Conservation (phyloP, 78 protist species). For the Dictyostelium purpureum region DNA sequence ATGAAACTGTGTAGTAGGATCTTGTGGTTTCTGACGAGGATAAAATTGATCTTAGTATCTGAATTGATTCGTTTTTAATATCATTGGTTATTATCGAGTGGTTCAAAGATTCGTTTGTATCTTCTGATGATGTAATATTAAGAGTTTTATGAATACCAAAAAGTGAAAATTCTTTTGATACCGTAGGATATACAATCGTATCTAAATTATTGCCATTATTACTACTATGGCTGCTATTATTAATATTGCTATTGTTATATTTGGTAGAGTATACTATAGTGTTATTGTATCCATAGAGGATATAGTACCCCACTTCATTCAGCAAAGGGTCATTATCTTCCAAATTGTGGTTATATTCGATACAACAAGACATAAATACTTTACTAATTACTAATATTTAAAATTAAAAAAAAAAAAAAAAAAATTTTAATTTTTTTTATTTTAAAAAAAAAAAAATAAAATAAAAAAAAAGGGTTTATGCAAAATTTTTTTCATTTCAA, state of each 20-base stretch:
- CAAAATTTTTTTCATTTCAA: not conserved
- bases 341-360: not conserved
- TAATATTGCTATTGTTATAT: not conserved
- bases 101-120: not conserved
- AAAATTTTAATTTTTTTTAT: too few relatives aligned
- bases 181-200: not conserved
- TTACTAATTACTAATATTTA: not conserved
- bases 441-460: too few relatives aligned
- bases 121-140: not conserved
- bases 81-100: not conserved
- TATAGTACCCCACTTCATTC: not conserved
- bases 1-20: not conserved
- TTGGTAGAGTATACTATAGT: not conserved
- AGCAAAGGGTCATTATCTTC: conserved; percentile 14
- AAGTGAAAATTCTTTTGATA: not conserved
- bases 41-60: not conserved
- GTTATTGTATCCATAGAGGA: not conserved
- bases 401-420: not conserved
- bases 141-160: not conserved
- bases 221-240: not conserved
- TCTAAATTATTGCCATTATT: not conserved
- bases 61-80: not conserved
- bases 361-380: not conserved
- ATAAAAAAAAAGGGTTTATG: not conserved
- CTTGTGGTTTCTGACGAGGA: not conserved